Base-by-base conservation (phyloP, 768 basidiomycete species). In the Amylocystis lapponica region DNA sequence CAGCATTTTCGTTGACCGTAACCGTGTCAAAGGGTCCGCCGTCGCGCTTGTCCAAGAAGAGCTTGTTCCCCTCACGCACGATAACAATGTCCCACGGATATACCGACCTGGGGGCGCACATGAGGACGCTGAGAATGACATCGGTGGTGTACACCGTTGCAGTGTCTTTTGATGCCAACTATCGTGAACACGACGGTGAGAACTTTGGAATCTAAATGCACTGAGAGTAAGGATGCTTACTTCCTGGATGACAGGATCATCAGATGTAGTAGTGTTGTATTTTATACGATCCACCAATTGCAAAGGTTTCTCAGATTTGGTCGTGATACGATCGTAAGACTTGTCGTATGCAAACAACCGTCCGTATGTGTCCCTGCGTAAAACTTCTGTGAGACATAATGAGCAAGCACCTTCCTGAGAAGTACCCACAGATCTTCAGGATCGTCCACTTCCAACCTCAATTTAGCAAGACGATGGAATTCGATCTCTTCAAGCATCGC, bases 51-150 rank as follows among this genome's bases (percentile, higher is more conserved):
- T 99, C 96, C 51, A 99, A 79, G 75, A 87, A 98, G 8, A 99
- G 68, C 59, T 83, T 88, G 69, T 92, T 83, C 31, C 92, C 94
- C 60, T 96, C 92, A 23, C 91, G 85, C 23, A 90, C 74, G 54
- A 98, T 86, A 49, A 99, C 87, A 41, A 99, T 93, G 59, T 99
- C 96, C 96, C 96, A 99, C 4, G 95, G 94, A 66, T 96, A 93
- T 46, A 94, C 91, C 11, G 92, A 93, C 53, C 96, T 77, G 9
- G 93, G 83, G 7, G 95, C 88, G 50, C 87, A 90, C 96, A 99
- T 99, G 51, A 99, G 78, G 22, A 94, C 86, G 47, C 86, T 84
- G 43, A 99, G 79, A 56, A 99, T 96, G 52, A 85, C 81, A 69
- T 98, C 96, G 21, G 95, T 99, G 9, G 92, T 83, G 61, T 93